Evolutionary conservation across 2,329 filamentous ascomycete genomes (phyloP), one percentile per base, ranked within the genome.

Genomic region (Mariannaea elegans): DNA sequence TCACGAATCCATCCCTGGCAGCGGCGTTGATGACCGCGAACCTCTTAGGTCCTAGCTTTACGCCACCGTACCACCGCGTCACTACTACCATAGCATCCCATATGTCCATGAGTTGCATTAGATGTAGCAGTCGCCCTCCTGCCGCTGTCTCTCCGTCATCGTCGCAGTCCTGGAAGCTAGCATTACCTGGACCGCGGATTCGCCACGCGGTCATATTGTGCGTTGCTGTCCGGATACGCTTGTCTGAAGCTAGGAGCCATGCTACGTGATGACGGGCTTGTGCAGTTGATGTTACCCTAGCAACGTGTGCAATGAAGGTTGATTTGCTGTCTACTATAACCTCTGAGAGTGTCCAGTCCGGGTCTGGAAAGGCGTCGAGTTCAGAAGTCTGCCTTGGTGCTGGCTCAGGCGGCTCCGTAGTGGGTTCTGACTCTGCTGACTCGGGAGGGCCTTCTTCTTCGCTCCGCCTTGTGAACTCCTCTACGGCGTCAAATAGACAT

Each of bases 201-300:
- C 95, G 87, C 92, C 93, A 98, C 1, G 94, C 94, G 18, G 90
- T 94, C 72, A 99, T 97, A 75, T 98, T 98, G 76, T 99, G 95
- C 61, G 94, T 93, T 4, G 95, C 95, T 45, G 84, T 81, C n/a
- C 93, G 89, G 32, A 93, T 89, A 67, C 91, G 93, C 77, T 91
- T 93, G 76, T 98, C 93, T 8, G 88, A 91, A 5, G 89, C 84
- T 7, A 97, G 82, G 1, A 99, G 83, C 74, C 96, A 89, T 41
- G 87, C 82, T 1, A 98, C 78, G 71, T 87, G 94, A 2, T 80
- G 76, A 58, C 87, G 86, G 2, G 94, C 94, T 75, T 95, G 86
- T 1, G 83, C 80, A 1, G 91, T 86, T 4, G 89, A 91, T 0
- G 82, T 79, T 2, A 97, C 92, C 2, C 77, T 78, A 0, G 91